Conservation (phyloP, 1,284 basidiomycete genomes). For the Grifola frondosa region DNA sequence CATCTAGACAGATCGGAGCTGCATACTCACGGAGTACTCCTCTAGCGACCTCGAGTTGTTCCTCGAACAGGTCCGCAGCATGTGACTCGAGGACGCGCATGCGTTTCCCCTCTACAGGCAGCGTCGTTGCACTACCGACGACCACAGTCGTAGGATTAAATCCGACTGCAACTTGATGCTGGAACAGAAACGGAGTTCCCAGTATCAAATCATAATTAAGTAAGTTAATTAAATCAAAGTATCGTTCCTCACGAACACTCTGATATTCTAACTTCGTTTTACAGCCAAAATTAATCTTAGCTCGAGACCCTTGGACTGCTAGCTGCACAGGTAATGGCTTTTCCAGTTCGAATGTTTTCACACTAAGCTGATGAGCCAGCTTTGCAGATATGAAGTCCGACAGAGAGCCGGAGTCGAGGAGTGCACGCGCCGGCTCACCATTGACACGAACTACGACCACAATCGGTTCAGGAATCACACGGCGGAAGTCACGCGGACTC, state of each 20-base stretch:
- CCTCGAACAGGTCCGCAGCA: slow-evolving; percentile 14
- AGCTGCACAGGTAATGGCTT: slow-evolving; percentile 32
- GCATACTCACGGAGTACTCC: slow-evolving; percentile 20
- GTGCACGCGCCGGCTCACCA: slow-evolving; percentile 28
- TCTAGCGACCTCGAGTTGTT: slow-evolving; percentile 12
- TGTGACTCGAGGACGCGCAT: slow-evolving; percentile 8
- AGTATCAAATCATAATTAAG: slow-evolving; percentile 28
- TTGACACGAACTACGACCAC: slow-evolving; percentile 33
- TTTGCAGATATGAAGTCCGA: slow-evolving; percentile 39
- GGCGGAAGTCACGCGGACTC: slow-evolving; percentile 1
- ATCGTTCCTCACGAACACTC: slow-evolving; percentile 19
- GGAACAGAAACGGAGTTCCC: slow-evolving; percentile 27
- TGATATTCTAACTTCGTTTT: slow-evolving; percentile 26
- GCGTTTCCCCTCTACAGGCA: slow-evolving; percentile 17
- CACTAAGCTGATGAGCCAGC: slow-evolving; percentile 33
- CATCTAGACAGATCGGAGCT: slow-evolving; percentile 25
- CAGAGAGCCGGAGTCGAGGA: slow-evolving; percentile 37
- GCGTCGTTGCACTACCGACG: slow-evolving; percentile 12
- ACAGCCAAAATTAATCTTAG: slow-evolving; percentile 29
- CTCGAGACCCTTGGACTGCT: slow-evolving; percentile 30
- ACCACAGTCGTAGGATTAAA: slow-evolving; percentile 20
- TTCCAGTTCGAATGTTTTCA: slow-evolving; percentile 17
- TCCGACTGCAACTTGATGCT: slow-evolving; percentile 20
- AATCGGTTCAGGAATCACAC: slow-evolving; percentile 10
- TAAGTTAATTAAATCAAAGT: slow-evolving; percentile 31